Evolutionary conservation across 2,329 filamentous ascomycete genomes (phyloP).

Genomic region (Fonsecaea multimorphosa): DNA sequence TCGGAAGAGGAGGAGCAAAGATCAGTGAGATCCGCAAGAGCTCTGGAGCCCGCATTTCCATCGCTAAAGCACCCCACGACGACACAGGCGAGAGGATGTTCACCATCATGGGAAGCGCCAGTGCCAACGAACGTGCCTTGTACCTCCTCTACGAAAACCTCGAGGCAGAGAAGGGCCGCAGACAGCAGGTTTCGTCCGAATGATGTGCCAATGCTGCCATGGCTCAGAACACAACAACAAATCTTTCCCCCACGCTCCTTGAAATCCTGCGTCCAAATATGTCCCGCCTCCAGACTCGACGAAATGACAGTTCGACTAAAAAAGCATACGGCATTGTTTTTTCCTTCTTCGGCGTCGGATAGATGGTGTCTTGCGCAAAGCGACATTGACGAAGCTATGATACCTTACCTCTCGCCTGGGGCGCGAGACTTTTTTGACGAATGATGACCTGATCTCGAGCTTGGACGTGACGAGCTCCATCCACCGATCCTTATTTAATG

Average conservation of each 20-base stretch:
- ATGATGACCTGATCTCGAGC: constrained; percentile 37
- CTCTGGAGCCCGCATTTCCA: constrained; percentile 95
- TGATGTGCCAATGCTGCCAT: constrained; percentile 42
- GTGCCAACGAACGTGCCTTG: constrained; percentile 92
- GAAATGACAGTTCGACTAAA: constrained; percentile 30
- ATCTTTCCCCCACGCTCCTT: constrained; percentile 36
- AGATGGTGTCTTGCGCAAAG: constrained; percentile 40
- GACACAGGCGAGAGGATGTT: constrained; percentile 99
- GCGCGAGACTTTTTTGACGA: constrained; percentile 37
- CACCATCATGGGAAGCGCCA: constrained; percentile 94
- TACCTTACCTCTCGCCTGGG: constrained; percentile 38
- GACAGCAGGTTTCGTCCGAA: constrained; percentile 75
- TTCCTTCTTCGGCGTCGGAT: constrained; percentile 39
- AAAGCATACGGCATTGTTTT: constrained; percentile 39
- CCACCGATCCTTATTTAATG: constrained; percentile 33
- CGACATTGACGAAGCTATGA: constrained; percentile 40
- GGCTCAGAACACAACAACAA: constrained; percentile 13
- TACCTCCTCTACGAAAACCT: constrained; percentile 98
- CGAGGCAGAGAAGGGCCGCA: constrained; percentile 98
- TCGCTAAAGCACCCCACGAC: constrained; percentile 95
- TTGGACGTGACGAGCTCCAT: constrained; percentile 32
- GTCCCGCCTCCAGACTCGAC: constrained; percentile 21
- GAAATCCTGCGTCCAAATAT: constrained; percentile 11
- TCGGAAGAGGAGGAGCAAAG: constrained; percentile 91
- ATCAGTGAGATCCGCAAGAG: constrained; percentile 98